Base-by-base conservation (phyloP, 75 land plant genomes). In the Sequoiadendron giganteum region DNA sequence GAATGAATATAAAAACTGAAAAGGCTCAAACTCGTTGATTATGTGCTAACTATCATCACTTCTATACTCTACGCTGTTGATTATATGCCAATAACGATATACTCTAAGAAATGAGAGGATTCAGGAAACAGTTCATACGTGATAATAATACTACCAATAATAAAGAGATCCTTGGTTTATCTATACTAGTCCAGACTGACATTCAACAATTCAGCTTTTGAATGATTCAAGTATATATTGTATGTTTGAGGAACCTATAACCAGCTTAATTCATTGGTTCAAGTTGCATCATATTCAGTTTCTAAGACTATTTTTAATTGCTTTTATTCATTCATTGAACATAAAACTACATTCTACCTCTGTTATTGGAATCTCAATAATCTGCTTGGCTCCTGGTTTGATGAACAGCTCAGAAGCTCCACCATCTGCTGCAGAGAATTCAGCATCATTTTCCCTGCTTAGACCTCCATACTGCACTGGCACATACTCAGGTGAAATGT, bases 391-490 rank as follows among this genome's bases (percentile, higher is more conserved):
- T 13, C 90, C 85, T 14, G 95, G 93, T 48, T 92, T 94, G 1
- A 94, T 58, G 14, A 83, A 84, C 39, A 91, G 65, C 42, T 92
- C 92, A 2, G 89, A 88, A 48, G 92, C 93, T 30, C 87, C 83
- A 19, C 90, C 89, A 88, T 93, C 93, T 4, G 87, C 78, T 14
- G 91, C 85, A 4, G 88, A 90, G 83, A 95, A 95, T 13, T 93
- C 91, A 1, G 87, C 18, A 30, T 94, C 94, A 13, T 90, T 88
- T 52, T 88, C 93, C 77, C 92, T 89, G 58, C 91, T 89, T n/a
- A 95, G 87, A 8, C 96, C 95, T 85, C 95, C 95, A 70, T 93
- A 95, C 86, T 90, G 88, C 34, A 91, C 90, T 1, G 95, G 97
- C 25, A 95, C 89, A 49, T 92, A 90, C 73, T 95, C 95, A 7